Evolutionary conservation across 371 early-diverging fungal genomes (phyloP).

Genomic region (Neoconidiobolus thromboides): DNA sequence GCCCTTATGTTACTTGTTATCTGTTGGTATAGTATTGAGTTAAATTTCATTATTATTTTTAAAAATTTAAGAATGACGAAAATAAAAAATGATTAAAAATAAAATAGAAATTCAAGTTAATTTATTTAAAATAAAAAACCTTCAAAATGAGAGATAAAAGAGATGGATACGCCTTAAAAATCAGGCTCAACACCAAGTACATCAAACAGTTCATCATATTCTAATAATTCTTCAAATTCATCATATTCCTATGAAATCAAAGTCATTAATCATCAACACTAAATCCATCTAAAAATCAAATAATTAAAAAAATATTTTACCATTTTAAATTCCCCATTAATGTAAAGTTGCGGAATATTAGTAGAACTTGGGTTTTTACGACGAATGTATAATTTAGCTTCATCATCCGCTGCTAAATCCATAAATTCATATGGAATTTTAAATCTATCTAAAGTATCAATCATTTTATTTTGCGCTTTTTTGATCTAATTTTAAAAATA

Average conservation of each 20-base stretch:
- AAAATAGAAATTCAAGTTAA: not conserved
- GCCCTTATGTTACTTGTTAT: too few relatives aligned
- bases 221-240: slow-evolving; percentile 2
- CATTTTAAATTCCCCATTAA: slow-evolving; percentile 42
- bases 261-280: slow-evolving; percentile 9
- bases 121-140: not conserved
- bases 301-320: slow-evolving; percentile 10
- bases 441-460: slow-evolving; percentile 14
- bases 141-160: not conserved
- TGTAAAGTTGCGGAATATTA: slow-evolving; percentile 40
- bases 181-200: not conserved
- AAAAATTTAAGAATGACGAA: too few relatives aligned
- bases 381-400: slow-evolving; percentile 39
- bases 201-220: slow-evolving; percentile 3
- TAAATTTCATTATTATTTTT: too few relatives aligned
- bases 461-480: slow-evolving; percentile 14
- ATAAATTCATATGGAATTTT: slow-evolving; percentile 29
- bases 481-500: slow-evolving; percentile 13
- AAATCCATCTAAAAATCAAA: too few relatives aligned
- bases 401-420: slow-evolving; percentile 40
- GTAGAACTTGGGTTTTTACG: slow-evolving; percentile 27
- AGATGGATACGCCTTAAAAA: not conserved
- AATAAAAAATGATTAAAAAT: not conserved
- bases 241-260: slow-evolving; percentile 11
- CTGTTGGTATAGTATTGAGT: too few relatives aligned